These are phyloP conservation scores for Corinectria fuckeliana DNA, from an alignment of 2,329 filamentous ascomycete species.

Conservation along the genomic window DNA sequence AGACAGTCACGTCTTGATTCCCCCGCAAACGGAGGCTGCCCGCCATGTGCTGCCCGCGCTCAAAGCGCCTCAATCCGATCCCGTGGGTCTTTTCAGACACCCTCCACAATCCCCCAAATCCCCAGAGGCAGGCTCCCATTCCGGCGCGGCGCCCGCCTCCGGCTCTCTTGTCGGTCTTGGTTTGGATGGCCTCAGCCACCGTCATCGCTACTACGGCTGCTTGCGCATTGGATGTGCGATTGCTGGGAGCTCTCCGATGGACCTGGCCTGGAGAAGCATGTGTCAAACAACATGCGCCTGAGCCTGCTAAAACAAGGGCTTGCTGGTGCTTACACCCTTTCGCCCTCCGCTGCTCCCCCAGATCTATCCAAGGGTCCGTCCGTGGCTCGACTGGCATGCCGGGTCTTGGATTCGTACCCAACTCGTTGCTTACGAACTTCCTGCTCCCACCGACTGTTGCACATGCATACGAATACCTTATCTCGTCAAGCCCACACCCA, in stretches of 20 bases:
- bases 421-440: no score
- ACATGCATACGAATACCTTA: no score
- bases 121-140: not conserved
- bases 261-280: no score
- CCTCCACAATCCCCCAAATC: not conserved
- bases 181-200: not conserved
- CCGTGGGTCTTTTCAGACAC: conserved; percentile 4
- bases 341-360: not conserved
- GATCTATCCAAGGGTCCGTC: conserved; percentile 2
- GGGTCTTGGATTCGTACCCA: not conserved
- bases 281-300: no score
- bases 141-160: not conserved
- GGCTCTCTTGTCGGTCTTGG: not conserved
- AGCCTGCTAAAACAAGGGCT: no score
- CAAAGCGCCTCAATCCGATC: conserved; percentile 2
- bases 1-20: not conserved
- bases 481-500: not conserved
- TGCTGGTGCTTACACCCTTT: no score
- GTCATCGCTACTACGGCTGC: not conserved
- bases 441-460: conserved; percentile 1
- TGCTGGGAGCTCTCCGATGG: no score
- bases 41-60: not conserved
- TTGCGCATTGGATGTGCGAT: not conserved
- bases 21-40: not conserved
- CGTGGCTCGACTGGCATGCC: not conserved